phyloP scores from a whole-genome alignment of 371 early-diverging fungal genomes.

The Syncephalis fuscata region DNA sequence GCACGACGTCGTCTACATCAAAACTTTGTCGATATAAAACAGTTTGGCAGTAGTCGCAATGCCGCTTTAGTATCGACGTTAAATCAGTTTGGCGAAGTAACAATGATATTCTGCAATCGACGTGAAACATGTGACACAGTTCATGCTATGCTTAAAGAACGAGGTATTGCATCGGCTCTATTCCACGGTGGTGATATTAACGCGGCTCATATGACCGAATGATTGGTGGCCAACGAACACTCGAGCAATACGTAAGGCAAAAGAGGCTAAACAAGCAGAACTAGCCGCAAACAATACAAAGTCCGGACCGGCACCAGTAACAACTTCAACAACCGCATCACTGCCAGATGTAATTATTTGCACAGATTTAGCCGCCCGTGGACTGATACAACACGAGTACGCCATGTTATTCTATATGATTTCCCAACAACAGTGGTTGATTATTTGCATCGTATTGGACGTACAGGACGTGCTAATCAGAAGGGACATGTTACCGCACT shows the following conservation, averaged over 20 bases:
- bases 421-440: conserved; percentile 77
- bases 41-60: too few relatives aligned
- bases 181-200: neutral
- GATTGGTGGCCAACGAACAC: too few relatives aligned
- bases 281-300: too few relatives aligned
- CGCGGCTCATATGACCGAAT: too few relatives aligned
- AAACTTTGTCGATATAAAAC: conserved; percentile 43
- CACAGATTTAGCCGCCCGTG: conserved; percentile 98
- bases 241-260: conserved; percentile 4
- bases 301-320: too few relatives aligned
- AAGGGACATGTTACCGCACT: conserved; percentile 74
- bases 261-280: conserved; percentile 5
- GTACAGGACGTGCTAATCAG: conserved; percentile 97
- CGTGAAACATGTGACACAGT: conserved; percentile 17
- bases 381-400: conserved; percentile 84
- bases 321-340: neutral
- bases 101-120: conserved; percentile 80
- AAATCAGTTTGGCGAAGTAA: conserved; percentile 18
- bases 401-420: conserved; percentile 91
- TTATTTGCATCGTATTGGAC: conserved; percentile 97
- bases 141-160: neutral
- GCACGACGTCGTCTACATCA: conserved; percentile 58
- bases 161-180: neutral
- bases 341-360: conserved; percentile 53
- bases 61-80: conserved; percentile 17